Conservation (phyloP, 2,329 filamentous ascomycete genomes). For the Calonectria fujianensis region DNA sequence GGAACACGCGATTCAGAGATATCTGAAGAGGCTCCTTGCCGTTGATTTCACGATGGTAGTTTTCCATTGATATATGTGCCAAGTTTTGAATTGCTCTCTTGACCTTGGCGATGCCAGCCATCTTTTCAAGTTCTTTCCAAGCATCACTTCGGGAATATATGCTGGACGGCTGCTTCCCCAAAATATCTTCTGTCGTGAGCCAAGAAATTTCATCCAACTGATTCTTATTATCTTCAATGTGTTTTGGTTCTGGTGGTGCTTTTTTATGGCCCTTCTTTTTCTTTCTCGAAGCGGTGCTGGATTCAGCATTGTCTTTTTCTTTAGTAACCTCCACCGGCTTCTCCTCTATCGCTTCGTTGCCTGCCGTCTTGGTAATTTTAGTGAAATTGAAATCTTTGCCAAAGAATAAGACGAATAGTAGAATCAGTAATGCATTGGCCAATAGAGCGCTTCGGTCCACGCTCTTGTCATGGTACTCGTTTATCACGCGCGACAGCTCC, state of each 20-base stretch:
- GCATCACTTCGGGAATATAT: slow-evolving; percentile 70
- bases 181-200: slow-evolving; percentile 78
- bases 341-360: neutral
- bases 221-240: neutral
- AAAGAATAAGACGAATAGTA: neutral
- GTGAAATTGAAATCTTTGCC: neutral
- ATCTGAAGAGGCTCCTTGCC: slow-evolving; percentile 75
- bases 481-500: neutral
- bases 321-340: neutral
- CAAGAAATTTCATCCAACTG: slow-evolving; percentile 46
- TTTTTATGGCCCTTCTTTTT: neutral
- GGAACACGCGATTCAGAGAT: slow-evolving; percentile 80
- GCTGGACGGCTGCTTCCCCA: slow-evolving; percentile 77
- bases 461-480: neutral
- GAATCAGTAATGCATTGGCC: neutral
- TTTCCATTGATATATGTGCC: slow-evolving; percentile 73
- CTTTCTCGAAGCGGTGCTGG: neutral
- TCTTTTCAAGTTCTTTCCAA: slow-evolving; percentile 74
- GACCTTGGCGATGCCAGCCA: slow-evolving; percentile 76
- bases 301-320: neutral
- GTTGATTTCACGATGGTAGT: slow-evolving; percentile 78
- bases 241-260: no score
- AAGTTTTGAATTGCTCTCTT: slow-evolving; percentile 69
- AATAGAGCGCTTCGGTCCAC: neutral
- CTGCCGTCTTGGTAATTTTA: neutral